A percentile compares a stretch with the other conserved stretches of the same genome.
phyloP scores from a whole-genome alignment of 495 filamentous ascomycete species.

The Trichoderma gamsii region DNA sequence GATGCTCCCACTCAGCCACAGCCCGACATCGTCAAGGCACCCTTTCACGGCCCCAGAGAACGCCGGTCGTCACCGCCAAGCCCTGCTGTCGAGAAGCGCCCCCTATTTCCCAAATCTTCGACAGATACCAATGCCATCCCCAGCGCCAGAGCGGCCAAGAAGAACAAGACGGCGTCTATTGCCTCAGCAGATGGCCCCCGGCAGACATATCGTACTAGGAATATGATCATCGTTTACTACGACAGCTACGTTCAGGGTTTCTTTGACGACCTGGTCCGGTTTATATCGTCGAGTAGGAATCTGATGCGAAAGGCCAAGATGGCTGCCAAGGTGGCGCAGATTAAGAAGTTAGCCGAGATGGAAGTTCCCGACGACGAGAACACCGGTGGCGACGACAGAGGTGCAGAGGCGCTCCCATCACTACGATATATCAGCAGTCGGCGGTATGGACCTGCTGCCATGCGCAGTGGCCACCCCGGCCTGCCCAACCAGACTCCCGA shows the following conservation, averaged over 20 bases:
- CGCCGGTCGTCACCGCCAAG: not conserved
- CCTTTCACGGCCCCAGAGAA: not conserved
- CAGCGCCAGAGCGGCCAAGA: slow-evolving; percentile 21
- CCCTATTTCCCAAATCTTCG: not conserved
- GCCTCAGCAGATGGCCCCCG: slow-evolving; percentile 43
- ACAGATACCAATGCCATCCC: not conserved
- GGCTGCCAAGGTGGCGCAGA: slow-evolving; percentile 54
- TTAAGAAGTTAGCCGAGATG: slow-evolving; percentile 47
- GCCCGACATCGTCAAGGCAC: not conserved
- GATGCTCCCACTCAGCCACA: not conserved
- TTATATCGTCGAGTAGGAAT: slow-evolving; percentile 73
- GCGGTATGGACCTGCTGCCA: slow-evolving; percentile 15
- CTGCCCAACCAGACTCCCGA: slow-evolving; percentile 33
- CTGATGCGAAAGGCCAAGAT: slow-evolving; percentile 75
- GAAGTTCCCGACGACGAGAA: slow-evolving; percentile 38
- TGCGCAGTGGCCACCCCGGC: slow-evolving; percentile 11
- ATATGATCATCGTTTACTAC: slow-evolving; percentile 83
- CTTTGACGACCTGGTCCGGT: slow-evolving; percentile 74
- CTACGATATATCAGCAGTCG: slow-evolving; percentile 9
- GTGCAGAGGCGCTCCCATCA: not conserved
- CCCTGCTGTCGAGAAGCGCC: slow-evolving; percentile 6
- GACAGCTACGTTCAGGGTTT: slow-evolving; percentile 76
- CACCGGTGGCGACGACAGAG: slow-evolving; percentile 26
- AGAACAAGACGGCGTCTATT: slow-evolving; percentile 55
- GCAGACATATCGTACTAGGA: slow-evolving; percentile 60